phyloP scores from a whole-genome alignment of 495 filamentous ascomycete species.

The Parmelia sp. region DNA sequence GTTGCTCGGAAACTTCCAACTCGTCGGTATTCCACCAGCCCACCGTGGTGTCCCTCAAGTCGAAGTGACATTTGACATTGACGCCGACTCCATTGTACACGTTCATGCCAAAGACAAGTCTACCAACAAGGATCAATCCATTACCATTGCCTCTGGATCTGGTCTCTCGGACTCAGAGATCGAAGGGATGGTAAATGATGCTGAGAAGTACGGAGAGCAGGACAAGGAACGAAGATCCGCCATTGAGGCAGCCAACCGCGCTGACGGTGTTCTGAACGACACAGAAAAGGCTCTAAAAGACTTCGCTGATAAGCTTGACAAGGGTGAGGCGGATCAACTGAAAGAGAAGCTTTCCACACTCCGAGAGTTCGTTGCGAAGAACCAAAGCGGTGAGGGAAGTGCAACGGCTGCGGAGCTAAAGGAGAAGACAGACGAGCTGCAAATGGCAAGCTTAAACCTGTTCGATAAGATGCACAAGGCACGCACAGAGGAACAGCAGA shows the following conservation, averaged over 20 bases:
- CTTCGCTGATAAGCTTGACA: constrained; percentile 91
- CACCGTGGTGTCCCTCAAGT: constrained; percentile 97
- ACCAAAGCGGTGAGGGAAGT: constrained; percentile 81
- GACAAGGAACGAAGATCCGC: constrained; percentile 96
- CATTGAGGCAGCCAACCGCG: constrained; percentile 93
- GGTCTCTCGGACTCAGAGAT: constrained; percentile 95
- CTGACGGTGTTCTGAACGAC: constrained; percentile 92
- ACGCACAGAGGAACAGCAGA: constrained; percentile 59
- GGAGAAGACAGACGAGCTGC: constrained; percentile 96
- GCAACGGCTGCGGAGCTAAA: constrained; percentile 87
- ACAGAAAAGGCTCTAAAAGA: constrained; percentile 98
- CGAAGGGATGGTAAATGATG: constrained; percentile 91
- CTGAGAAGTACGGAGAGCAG: constrained; percentile 88
- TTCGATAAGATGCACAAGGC: constrained; percentile 99
- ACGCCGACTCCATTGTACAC: constrained; percentile 98
- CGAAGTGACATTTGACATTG: constrained; percentile 99
- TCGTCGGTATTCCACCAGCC: constrained; percentile 94
- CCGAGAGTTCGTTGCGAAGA: constrained; percentile 89
- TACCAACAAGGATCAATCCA: constrained; percentile 98
- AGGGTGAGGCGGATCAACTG: constrained; percentile 86
- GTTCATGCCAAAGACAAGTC: constrained; percentile 99
- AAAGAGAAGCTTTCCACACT: constrained; percentile 87
- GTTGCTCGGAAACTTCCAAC: constrained; percentile 98
- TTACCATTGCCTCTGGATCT: constrained; percentile 97
- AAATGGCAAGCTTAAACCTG: constrained; percentile 88